Percentiles rank a stretch among this genome's conserved stretches.
Evolutionary conservation across 2,329 filamentous ascomycete genomes (phyloP).

Genomic region (Arthrobotrys iridis): DNA sequence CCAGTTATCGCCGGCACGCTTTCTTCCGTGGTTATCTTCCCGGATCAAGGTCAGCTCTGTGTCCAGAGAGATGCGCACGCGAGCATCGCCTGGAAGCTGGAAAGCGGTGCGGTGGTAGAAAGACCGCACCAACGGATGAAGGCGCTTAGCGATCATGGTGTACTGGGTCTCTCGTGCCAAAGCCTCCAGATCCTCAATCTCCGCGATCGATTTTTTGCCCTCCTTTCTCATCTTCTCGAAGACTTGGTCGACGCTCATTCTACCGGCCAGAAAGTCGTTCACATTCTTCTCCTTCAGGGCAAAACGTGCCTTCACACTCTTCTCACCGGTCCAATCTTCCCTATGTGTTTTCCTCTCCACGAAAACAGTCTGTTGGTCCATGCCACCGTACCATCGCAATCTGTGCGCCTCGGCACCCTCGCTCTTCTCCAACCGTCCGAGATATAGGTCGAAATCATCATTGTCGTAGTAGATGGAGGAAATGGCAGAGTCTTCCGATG

Average conservation of each 20-base stretch:
- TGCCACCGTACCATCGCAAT: slow-evolving; percentile 95
- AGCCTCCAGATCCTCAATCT: slow-evolving; percentile 89
- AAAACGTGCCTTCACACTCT: slow-evolving; percentile 97
- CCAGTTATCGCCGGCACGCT: slow-evolving; percentile 87
- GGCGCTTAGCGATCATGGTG: slow-evolving; percentile 84
- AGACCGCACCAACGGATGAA: slow-evolving; percentile 88
- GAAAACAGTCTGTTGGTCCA: slow-evolving; percentile 94
- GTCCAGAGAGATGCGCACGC: slow-evolving; percentile 95
- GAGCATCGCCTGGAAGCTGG: slow-evolving; percentile 93
- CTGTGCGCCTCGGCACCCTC: slow-evolving; percentile 97
- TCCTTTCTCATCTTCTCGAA: slow-evolving; percentile 97
- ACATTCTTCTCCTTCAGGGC: slow-evolving; percentile 96
- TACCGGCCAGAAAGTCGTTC: slow-evolving; percentile 85
- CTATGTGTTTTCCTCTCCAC: slow-evolving; percentile 97
- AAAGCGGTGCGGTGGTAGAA: slow-evolving; percentile 99
- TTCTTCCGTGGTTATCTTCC: slow-evolving; percentile 89
- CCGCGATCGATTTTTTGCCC: slow-evolving; percentile 89
- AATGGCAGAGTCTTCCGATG: slow-evolving; percentile 88
- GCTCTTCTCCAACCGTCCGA: slow-evolving; percentile 94
- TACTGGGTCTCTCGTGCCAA: slow-evolving; percentile 94
- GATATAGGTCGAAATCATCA: slow-evolving; percentile 91
- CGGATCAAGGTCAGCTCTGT: slow-evolving; percentile 94
- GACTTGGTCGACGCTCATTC: slow-evolving; percentile 83
- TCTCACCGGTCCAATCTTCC: slow-evolving; percentile 98
- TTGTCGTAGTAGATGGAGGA: slow-evolving; percentile 99